phyloP scores from a whole-genome alignment of 1,284 basidiomycete species.

The Rhodotorula sp. region DNA sequence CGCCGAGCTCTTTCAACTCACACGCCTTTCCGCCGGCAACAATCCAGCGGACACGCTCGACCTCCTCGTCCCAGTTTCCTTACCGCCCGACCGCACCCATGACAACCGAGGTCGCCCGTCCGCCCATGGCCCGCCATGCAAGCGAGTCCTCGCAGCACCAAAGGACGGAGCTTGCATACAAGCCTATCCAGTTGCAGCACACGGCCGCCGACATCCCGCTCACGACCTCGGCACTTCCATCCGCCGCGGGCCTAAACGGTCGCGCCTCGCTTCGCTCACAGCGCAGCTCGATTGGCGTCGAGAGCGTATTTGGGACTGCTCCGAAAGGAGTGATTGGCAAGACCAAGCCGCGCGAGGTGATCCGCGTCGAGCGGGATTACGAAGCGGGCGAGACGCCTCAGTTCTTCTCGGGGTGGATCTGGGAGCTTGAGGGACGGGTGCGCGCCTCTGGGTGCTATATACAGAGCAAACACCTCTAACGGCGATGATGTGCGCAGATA shows the following conservation, averaged over 20 bases:
- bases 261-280: constrained; percentile 9
- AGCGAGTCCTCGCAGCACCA: not conserved
- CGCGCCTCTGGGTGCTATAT: constrained; percentile 14
- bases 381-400: constrained; percentile 51
- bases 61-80: not conserved
- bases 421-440: constrained; percentile 55
- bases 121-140: not conserved
- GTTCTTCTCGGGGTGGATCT: constrained; percentile 53
- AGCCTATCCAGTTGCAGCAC: not conserved
- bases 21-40: not conserved
- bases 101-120: not conserved
- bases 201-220: not conserved
- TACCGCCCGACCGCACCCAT: not conserved
- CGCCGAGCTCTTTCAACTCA: too few relatives aligned
- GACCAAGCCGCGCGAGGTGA: constrained; percentile 33
- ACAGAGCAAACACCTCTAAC: not conserved
- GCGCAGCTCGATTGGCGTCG: constrained; percentile 9
- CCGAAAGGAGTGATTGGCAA: constrained; percentile 39
- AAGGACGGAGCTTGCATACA: too few relatives aligned
- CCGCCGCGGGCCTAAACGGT: not conserved
- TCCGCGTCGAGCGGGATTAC: constrained; percentile 56
- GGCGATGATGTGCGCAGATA: constrained; percentile 44
- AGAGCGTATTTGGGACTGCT: constrained; percentile 39
- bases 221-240: not conserved
- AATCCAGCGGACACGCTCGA: not conserved